Evolutionary conservation across 2,329 filamentous ascomycete genomes (phyloP), one percentile per base, ranked within the genome.

Genomic region (Acephala macrosclerotiorum): DNA sequence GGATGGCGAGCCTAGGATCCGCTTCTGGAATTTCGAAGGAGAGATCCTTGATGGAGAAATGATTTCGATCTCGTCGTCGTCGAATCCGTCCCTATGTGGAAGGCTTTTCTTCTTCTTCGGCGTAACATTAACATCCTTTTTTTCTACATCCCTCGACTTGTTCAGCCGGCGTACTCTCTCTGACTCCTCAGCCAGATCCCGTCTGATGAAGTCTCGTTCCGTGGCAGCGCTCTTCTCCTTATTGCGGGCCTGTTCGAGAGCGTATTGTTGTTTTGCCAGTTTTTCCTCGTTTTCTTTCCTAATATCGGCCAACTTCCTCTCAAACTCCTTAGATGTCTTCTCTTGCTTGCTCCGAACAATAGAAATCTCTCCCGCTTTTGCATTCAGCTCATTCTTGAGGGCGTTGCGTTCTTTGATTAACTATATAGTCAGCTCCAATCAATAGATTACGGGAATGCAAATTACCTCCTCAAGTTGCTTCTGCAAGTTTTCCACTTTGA

Each of bases 291-390:
- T 87, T 67, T 86, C 78, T 69, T 89, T 89, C 71, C 87, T 88
- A 63, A 92, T 79, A 6, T 84, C 82, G 22, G 83, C 79, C 26
- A 94, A 77, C 71, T 89, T 85, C 26, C 84, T 83, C 58, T 92
- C 87, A 73, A 90, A 87, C 56, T 89, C 85, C 60, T 87, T 85
- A 18, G 83, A 81, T 0, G 83, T 80, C 72, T 87, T 90, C 58
- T 89, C 85, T 47, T 88, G 84, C 66, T 92, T 92, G 66, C 86
- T 85, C 38, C 92, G 87, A n/a, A 94, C 83, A 66, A 94, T 93
- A 59, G 90, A 85, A 33, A 89, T 88, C 75, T 94, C 91, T 58
- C 92, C 92, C 20, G 86, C 82, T 71, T 91, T 91, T 2, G 85
- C 84, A 61, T 82, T 83, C 18, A 90, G 82, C 58, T 88, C 86